Evolutionary conservation across 768 basidiomycete species (phyloP).

Genomic region (Auriscalpium microsporum): DNA sequence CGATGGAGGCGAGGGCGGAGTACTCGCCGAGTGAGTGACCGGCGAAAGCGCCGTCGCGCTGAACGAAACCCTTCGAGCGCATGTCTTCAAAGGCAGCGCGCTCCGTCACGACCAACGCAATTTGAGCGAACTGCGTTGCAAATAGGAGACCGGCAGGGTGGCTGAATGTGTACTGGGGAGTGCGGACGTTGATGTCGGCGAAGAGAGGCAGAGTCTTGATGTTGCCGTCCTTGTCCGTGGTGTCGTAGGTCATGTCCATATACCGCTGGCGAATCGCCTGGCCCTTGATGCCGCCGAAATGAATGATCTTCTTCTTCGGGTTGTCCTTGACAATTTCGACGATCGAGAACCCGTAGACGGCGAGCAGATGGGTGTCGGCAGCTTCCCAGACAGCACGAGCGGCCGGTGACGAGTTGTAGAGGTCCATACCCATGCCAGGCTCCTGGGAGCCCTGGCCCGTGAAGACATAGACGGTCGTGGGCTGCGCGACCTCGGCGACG

Average conservation of each 20-base stretch:
- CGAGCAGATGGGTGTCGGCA: conserved; percentile 86
- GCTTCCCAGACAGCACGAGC: conserved; percentile 97
- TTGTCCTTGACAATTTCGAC: conserved; percentile 98
- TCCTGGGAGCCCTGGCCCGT: conserved; percentile 98
- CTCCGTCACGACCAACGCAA: conserved; percentile 95
- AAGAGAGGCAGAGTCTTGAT: conserved; percentile 96
- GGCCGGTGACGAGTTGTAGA: conserved; percentile 87
- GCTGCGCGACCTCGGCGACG: conserved; percentile 87
- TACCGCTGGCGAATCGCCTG: conserved; percentile 98
- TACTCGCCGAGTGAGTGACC: conserved; percentile 99
- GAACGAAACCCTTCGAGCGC: conserved; percentile 92
- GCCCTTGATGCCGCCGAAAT: conserved; percentile 99
- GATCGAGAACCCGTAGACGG: conserved; percentile 97
- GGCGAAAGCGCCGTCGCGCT: conserved; percentile 87
- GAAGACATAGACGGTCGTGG: conserved; percentile 91
- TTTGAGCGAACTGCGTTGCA: conserved; percentile 98
- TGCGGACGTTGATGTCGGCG: conserved; percentile 89
- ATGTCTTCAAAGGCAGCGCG: conserved; percentile 98
- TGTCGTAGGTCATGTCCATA: conserved; percentile 99
- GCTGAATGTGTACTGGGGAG: conserved; percentile 96
- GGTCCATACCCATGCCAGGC: conserved; percentile 98
- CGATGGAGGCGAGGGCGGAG: conserved; percentile 95
- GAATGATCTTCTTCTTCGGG: conserved; percentile 95
- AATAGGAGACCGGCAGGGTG: conserved; percentile 93
- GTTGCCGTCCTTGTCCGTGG: conserved; percentile 92